These are phyloP conservation scores for Mallotus repandus DNA, from an alignment of 441 rosid genomes.

Conservation along the genomic window DNA sequence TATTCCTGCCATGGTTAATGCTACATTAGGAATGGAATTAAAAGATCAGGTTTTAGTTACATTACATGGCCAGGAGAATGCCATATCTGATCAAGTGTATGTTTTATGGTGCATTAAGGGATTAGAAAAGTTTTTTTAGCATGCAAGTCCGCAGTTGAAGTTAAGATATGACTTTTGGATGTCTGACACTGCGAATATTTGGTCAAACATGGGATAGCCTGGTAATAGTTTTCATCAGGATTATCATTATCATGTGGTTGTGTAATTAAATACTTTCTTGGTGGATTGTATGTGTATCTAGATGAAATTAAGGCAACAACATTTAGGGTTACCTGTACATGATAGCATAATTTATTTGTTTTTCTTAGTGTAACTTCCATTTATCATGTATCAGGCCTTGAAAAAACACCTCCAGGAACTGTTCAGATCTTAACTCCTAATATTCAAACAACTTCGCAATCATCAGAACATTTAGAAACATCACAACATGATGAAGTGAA, in stretches of 20 bases:
- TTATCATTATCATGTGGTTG: slow-evolving; percentile 1
- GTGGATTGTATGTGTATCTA: not conserved
- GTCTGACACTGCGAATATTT: not conserved
- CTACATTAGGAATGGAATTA: not conserved
- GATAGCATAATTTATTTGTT: not conserved
- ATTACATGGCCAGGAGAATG: not conserved
- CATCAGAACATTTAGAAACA: slow-evolving; percentile 43
- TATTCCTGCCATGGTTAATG: not conserved
- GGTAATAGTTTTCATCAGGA: not conserved
- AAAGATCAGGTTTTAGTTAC: not conserved
- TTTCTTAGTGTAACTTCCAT: slow-evolving; percentile 1
- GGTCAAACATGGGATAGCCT: not conserved
- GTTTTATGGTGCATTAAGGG: not conserved
- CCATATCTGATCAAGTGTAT: not conserved
- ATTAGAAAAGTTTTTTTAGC: not conserved
- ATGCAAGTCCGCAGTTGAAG: not conserved
- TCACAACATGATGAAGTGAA: slow-evolving; percentile 37
- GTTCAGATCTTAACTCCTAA: slow-evolving; percentile 42
- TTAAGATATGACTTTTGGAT: not conserved
- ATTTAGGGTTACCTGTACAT: not conserved
- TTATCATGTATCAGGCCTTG: slow-evolving; percentile 31
- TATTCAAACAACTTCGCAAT: slow-evolving; percentile 45
- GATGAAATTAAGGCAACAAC: not conserved
- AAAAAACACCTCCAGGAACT: slow-evolving; percentile 34
- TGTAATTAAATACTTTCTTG: not conserved